These are phyloP conservation scores for Helotiales sp. DNA, from an alignment of 2,329 filamentous ascomycete genomes.

Conservation along the genomic window DNA sequence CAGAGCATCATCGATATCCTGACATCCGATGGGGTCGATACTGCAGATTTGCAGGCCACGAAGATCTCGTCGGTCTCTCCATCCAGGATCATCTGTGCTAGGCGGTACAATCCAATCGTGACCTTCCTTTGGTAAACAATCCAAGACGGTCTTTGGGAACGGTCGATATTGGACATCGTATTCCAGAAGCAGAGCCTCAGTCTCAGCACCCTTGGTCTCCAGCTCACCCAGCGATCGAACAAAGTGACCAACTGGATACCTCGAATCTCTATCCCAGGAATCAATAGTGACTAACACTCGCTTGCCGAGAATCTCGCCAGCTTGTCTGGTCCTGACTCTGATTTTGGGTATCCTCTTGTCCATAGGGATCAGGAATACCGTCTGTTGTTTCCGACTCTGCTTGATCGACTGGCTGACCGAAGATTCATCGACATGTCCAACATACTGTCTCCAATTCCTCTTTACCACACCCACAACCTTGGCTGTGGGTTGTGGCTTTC, in stretches of 20 bases:
- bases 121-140: slow-evolving; percentile 89
- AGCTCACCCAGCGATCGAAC: slow-evolving; percentile 90
- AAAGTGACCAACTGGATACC: slow-evolving; percentile 92
- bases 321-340: slow-evolving; percentile 87
- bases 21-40: slow-evolving; percentile 94
- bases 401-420: slow-evolving; percentile 76
- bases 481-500: slow-evolving; percentile 85
- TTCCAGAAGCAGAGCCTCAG: slow-evolving; percentile 89
- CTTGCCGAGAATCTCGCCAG: slow-evolving; percentile 86
- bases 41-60: slow-evolving; percentile 90
- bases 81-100: slow-evolving; percentile 81
- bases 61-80: slow-evolving; percentile 84
- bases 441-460: slow-evolving; percentile 97
- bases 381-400: slow-evolving; percentile 85
- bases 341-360: slow-evolving; percentile 98
- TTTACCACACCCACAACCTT: slow-evolving; percentile 91
- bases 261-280: slow-evolving; percentile 90
- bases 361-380: slow-evolving; percentile 95
- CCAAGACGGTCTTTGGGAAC: slow-evolving; percentile 92
- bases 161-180: slow-evolving; percentile 98
- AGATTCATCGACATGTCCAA: slow-evolving; percentile 90
- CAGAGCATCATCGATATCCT: slow-evolving; percentile 97
- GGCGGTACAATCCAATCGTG: slow-evolving; percentile 91
- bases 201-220: slow-evolving; percentile 97
- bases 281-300: slow-evolving; percentile 93